phyloP scores from a whole-genome alignment of 192 early-diverging fungal species.

The Chytriomyces confervae region DNA sequence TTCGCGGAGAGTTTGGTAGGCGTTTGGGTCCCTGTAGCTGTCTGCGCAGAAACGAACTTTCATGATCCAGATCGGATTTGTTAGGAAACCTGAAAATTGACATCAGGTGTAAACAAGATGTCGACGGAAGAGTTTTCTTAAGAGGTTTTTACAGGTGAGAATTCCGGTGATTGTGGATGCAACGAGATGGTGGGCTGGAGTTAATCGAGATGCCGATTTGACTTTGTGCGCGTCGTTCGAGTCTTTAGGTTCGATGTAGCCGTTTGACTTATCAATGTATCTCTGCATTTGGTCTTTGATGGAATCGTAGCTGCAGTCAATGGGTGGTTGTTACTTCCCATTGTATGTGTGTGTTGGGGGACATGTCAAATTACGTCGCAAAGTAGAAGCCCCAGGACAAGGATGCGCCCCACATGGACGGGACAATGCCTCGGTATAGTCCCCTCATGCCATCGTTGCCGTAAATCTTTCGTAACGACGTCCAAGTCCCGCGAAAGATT shows the following conservation, averaged over 20 bases:
- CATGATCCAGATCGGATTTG: conserved; percentile 96
- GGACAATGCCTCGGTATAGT: conserved; percentile 85
- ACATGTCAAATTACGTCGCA: conserved; percentile 69
- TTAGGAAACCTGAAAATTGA: conserved; percentile 53
- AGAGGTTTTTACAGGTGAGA: conserved; percentile 62
- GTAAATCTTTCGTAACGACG: conserved; percentile 18
- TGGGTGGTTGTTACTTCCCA: background rate
- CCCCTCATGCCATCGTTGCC: conserved; percentile 62
- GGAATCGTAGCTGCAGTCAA: conserved; percentile 52
- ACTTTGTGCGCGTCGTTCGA: background rate
- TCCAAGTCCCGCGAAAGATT: conserved; percentile 64
- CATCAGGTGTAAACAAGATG: no score
- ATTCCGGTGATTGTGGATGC: conserved; percentile 82
- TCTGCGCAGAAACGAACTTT: conserved; percentile 76
- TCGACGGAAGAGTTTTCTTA: no score
- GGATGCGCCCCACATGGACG: conserved; percentile 89
- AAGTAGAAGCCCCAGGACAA: conserved; percentile 97
- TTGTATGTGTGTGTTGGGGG: background rate
- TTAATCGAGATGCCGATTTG: conserved; percentile 44
- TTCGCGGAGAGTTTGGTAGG: conserved; percentile 45
- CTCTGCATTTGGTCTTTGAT: conserved; percentile 67
- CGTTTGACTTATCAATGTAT: conserved; percentile 17
- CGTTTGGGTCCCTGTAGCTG: conserved; percentile 41
- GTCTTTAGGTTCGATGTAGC: background rate
- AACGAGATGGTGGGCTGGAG: conserved; percentile 77